phyloP scores from a whole-genome alignment of 108 stramenopile genomes.

The Pelagomonas calceolata region DNA sequence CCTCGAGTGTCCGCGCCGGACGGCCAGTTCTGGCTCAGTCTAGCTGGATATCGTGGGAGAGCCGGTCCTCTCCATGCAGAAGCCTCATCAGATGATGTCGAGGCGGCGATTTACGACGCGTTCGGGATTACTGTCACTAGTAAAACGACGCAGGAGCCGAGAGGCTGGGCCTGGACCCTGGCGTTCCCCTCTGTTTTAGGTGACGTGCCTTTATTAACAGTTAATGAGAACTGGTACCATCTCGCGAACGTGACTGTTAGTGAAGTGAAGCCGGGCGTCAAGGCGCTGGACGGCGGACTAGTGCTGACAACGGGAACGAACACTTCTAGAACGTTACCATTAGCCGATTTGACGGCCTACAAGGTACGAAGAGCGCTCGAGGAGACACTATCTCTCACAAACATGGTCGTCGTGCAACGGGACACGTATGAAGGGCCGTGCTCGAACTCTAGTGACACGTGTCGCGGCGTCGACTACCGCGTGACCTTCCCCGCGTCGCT shows the following conservation, averaged over 20 bases:
- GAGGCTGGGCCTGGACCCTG: neutral
- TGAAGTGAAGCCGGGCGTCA: neutral
- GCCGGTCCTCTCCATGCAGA: too few species aligned
- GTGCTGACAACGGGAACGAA: too few species aligned
- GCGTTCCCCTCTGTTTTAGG: neutral
- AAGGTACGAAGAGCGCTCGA: too few species aligned
- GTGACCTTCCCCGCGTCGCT: neutral
- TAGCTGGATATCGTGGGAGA: too few species aligned
- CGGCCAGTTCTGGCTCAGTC: too few species aligned
- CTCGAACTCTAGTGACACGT: too few species aligned
- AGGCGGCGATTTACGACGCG: constrained; percentile 2
- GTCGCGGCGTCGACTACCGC: neutral
- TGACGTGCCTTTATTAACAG: neutral
- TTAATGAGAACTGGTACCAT: neutral
- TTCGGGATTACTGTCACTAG: neutral
- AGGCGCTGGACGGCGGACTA: neutral
- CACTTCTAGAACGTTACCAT: too few species aligned
- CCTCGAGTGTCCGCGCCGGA: too few species aligned
- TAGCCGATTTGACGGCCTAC: too few species aligned
- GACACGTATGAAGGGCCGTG: too few species aligned
- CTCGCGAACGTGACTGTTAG: neutral
- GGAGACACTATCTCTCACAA: too few species aligned
- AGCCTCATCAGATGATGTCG: neutral
- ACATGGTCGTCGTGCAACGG: too few species aligned
- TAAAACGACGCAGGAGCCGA: neutral